Evolutionary conservation across 331 rosid genomes (phyloP).

Genomic region (Cydonia oblonga): DNA sequence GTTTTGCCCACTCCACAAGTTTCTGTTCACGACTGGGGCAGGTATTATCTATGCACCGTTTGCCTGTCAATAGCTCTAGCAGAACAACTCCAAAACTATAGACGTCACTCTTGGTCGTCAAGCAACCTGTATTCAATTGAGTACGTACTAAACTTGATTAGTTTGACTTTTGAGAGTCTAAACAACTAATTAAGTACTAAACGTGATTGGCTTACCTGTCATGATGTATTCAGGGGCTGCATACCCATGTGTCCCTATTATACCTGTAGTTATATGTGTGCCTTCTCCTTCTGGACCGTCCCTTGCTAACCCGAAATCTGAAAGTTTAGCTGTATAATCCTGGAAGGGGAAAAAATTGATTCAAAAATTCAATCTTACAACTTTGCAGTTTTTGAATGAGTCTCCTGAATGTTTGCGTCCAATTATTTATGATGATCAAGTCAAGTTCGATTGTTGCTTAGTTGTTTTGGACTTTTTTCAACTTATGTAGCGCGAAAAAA

Average conservation of each 20-base stretch:
- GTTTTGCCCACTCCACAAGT: constrained; percentile 69
- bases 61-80: constrained; percentile 64
- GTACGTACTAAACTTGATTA: background rate
- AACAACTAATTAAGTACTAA: no score
- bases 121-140: constrained; percentile 33
- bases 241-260: constrained; percentile 67
- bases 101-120: constrained; percentile 74
- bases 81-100: constrained; percentile 73
- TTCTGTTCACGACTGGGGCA: constrained; percentile 31
- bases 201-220: background rate
- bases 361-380: background rate
- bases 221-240: constrained; percentile 71
- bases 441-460: background rate
- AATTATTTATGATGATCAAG: background rate
- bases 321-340: constrained; percentile 54
- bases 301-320: constrained; percentile 64
- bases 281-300: constrained; percentile 73
- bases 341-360: background rate
- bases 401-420: background rate
- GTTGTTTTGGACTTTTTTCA: background rate
- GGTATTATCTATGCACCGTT: constrained; percentile 35
- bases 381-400: background rate
- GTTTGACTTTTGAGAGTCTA: background rate
- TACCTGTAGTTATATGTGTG: constrained; percentile 40
- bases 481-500: background rate